Percentiles rank a stretch among this genome's conserved stretches.
Evolutionary conservation across 2,329 filamentous ascomycete species (phyloP).

Genomic region (Coniochaeta sp.): DNA sequence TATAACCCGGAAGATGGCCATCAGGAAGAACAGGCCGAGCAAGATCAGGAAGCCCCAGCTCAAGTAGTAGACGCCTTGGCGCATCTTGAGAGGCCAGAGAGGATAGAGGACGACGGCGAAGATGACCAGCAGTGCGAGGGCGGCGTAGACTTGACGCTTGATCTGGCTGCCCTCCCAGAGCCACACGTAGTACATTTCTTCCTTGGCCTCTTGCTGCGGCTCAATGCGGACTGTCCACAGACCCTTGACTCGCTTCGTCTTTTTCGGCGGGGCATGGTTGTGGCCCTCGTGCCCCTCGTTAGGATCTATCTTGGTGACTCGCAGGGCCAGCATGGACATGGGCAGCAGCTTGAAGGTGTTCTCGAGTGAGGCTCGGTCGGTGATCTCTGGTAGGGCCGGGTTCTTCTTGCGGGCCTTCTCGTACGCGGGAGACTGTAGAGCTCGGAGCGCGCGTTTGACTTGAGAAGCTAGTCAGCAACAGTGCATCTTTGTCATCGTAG

Average conservation of each 20-base stretch:
- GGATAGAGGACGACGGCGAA: constrained; percentile 92
- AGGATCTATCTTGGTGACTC: constrained; percentile 76
- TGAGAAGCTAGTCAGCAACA: constrained; percentile 10
- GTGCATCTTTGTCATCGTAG: neutral
- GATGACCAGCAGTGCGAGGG: constrained; percentile 71
- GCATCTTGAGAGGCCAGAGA: constrained; percentile 85
- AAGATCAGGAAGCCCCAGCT: constrained; percentile 89
- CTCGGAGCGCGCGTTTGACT: constrained; percentile 96
- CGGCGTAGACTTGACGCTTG: constrained; percentile 88
- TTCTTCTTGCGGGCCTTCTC: constrained; percentile 86
- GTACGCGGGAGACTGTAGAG: constrained; percentile 82
- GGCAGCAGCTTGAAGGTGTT: constrained; percentile 93
- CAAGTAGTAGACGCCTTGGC: constrained; percentile 94
- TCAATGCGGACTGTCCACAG: constrained; percentile 94
- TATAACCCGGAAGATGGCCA: constrained; percentile 95
- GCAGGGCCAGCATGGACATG: constrained; percentile 85
- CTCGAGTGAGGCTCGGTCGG: constrained; percentile 79
- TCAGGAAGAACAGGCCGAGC: constrained; percentile 88
- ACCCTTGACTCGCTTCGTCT: constrained; percentile 85
- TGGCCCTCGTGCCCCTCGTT: constrained; percentile 65
- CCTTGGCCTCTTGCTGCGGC: constrained; percentile 82
- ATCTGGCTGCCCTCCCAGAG: constrained; percentile 90
- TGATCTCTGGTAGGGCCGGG: constrained; percentile 78
- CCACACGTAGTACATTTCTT: constrained; percentile 94
- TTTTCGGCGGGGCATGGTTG: constrained; percentile 50